Percentiles rank a stretch among this genome's conserved stretches.
Evolutionary conservation across 2,329 filamentous ascomycete genomes (phyloP).

Genomic region (Coniochaeta sp.): DNA sequence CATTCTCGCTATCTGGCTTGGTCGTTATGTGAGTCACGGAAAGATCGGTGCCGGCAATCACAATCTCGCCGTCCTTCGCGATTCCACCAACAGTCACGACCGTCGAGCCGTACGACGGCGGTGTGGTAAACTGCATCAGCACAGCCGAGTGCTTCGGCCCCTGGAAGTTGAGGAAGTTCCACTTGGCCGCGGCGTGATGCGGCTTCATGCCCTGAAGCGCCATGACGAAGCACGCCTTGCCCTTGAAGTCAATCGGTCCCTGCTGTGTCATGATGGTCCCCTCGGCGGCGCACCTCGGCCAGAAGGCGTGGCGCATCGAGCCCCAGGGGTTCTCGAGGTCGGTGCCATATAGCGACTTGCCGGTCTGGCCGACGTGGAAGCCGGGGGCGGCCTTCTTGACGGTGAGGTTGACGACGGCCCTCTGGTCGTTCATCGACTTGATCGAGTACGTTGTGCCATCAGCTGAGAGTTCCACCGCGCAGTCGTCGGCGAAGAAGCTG

Average conservation of each 20-base stretch:
- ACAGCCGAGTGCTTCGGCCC: conserved; percentile 78
- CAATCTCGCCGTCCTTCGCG: conserved; percentile 70
- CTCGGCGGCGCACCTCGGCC: conserved; percentile 77
- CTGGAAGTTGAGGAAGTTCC: conserved; percentile 94
- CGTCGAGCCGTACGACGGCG: conserved; percentile 83
- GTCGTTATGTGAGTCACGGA: conserved; percentile 61
- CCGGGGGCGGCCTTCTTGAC: conserved; percentile 70
- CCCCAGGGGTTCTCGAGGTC: conserved; percentile 86
- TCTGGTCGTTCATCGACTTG: conserved; percentile 80
- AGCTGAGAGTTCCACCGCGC: conserved; percentile 77
- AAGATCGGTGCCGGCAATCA: conserved; percentile 62
- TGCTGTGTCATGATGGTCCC: conserved; percentile 79
- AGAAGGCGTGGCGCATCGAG: conserved; percentile 85
- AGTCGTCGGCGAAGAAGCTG: conserved; percentile 79
- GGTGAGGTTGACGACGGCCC: conserved; percentile 78
- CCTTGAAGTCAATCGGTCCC: conserved; percentile 74
- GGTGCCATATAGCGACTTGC: conserved; percentile 78
- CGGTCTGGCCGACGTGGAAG: conserved; percentile 78
- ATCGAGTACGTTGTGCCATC: conserved; percentile 78
- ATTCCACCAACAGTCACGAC: conserved; percentile 77
- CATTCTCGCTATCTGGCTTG: conserved; percentile 66
- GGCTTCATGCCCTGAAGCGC: conserved; percentile 98
- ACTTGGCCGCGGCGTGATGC: conserved; percentile 83
- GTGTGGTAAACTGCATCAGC: conserved; percentile 94
- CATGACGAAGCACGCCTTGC: conserved; percentile 71